Percentiles rank a stretch among this genome's conserved stretches.
Conservation (phyloP, 257 asterid genomes). For the Fraxinus excelsior region DNA sequence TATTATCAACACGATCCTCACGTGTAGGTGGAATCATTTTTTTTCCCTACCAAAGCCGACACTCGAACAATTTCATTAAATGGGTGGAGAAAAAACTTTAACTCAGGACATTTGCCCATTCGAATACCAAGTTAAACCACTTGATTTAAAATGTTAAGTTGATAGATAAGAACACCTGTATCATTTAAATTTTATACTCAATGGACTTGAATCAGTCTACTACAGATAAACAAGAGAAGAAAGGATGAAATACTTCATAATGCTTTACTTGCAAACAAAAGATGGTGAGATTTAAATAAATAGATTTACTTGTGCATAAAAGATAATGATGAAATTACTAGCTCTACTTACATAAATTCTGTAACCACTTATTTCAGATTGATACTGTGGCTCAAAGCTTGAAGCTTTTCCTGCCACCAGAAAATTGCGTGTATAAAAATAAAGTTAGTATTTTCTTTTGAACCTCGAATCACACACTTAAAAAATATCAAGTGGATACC, state of each 20-base stretch:
- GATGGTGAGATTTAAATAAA: not conserved
- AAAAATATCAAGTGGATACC: constrained; percentile 38
- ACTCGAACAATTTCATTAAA: no score
- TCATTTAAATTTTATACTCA: no score
- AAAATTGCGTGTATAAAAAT: constrained; percentile 17
- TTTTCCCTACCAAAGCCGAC: no score
- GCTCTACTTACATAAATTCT: constrained; percentile 49
- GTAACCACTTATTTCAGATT: constrained; percentile 39
- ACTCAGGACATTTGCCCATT: no score
- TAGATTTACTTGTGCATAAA: not conserved
- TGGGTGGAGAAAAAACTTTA: no score
- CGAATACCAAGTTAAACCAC: no score
- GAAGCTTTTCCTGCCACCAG: constrained; percentile 52
- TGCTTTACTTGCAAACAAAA: not conserved
- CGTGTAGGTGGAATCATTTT: no score
- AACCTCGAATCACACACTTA: constrained; percentile 12
- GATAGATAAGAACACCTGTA: no score
- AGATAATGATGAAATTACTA: not conserved
- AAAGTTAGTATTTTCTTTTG: constrained; percentile 14
- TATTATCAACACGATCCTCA: no score
- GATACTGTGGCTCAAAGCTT: constrained; percentile 50
- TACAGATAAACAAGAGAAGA: constrained; percentile 13
- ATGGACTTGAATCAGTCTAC: constrained; percentile 9
- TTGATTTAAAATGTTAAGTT: no score
- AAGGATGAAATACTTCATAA: not conserved